phyloP scores from a whole-genome alignment of 495 filamentous ascomycete species.

The Darksidea phi region DNA sequence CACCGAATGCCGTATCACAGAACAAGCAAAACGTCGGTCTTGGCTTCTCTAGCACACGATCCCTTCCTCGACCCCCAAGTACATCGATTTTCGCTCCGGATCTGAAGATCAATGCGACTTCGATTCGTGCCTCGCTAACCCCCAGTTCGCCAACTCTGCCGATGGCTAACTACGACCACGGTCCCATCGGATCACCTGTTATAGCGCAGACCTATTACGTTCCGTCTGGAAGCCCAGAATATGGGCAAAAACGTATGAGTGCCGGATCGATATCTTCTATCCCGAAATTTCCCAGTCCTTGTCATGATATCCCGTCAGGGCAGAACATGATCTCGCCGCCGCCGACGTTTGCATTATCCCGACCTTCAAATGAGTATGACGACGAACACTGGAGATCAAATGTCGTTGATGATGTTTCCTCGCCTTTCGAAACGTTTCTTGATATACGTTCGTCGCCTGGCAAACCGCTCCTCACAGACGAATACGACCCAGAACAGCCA shows the following conservation, averaged over 20 bases:
- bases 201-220: neutral
- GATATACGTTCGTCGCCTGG: neutral
- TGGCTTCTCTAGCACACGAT: constrained; percentile 22
- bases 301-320: constrained; percentile 12
- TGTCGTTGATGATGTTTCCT: constrained; percentile 4
- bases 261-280: constrained; percentile 33
- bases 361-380: constrained; percentile 31
- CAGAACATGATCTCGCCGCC: too few species aligned
- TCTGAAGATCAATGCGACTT: constrained; percentile 30
- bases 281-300: constrained; percentile 38
- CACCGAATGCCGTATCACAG: constrained; percentile 10
- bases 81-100: constrained; percentile 34
- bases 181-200: constrained; percentile 2
- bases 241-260: constrained; percentile 14
- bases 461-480: neutral
- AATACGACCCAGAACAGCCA: constrained; percentile 21
- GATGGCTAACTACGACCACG: constrained; percentile 16
- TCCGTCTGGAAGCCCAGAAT: neutral
- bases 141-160: constrained; percentile 39
- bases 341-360: constrained; percentile 33
- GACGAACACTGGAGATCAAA: neutral
- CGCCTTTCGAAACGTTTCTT: constrained; percentile 12
- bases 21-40: constrained; percentile 15
- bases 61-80: constrained; percentile 35
- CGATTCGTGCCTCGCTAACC: constrained; percentile 36